Evolutionary conservation across 176 grass and related monocot species (phyloP), one percentile per base, ranked within the genome.

Genomic region (Bolboschoenus planiculmis): DNA sequence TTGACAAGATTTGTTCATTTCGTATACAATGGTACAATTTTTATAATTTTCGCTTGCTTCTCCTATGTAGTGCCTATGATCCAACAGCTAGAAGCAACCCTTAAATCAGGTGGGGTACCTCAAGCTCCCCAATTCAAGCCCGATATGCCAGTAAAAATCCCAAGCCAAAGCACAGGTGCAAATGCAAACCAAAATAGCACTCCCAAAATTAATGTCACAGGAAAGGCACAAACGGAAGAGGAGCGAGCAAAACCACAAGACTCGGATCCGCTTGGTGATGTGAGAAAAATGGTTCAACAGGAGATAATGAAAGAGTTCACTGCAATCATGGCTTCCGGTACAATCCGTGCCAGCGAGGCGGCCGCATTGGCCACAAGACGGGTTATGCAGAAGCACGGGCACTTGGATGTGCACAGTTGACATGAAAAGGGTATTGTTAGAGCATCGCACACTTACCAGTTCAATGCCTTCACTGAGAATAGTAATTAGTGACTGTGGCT

Each of bases 301-400:
- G 94, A 97, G 88, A 87, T 97, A 24, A 92, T 91, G 84, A 78
- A 73, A 27, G 94, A 97, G 81, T 97, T 97, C 64, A 85, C 87
- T 2, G 88, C 91, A 4, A 90, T 94, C 66, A 94, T 94, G 94
- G 94, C 94, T 2, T 88, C 86, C 16, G 90, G 90, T 1, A 90
- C 88, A 10, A 74, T 92, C 30, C 89, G 87, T 3, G 87, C 94
- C 2, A 90, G 94, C 21, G 94, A 97, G 58, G 94, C 91, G 3
- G 94, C 94, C 6, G 86, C 94, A 54, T 89, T 91, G 16, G 94
- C 94, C 13, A 88, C 90, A 51, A 88, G 81, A 47, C 78, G 91
- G 21, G 94, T 97, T 34, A 97, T 97, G 91, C 87, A 93, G 72
- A 88, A 87, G 81, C 89, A 93, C 20, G 91, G 91, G 29, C 15